Evolutionary conservation across 2,329 filamentous ascomycete species (phyloP), one percentile per base, ranked within the genome.

Genomic region (Aspergillus ochraceus): DNA sequence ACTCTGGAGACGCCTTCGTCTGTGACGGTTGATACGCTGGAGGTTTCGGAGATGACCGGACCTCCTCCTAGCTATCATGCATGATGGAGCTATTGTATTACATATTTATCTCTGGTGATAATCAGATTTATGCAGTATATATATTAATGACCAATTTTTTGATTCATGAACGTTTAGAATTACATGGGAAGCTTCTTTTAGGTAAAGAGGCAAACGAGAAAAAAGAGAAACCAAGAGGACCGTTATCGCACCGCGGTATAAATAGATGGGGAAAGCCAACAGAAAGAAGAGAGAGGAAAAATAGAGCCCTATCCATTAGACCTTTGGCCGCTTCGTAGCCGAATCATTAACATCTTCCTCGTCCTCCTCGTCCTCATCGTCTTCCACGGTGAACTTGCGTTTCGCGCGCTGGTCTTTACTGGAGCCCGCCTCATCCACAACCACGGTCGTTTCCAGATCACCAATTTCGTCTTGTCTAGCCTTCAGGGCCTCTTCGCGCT

Each of bases 271-370:
- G 17, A 47, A 22, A 10, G 22, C 12, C 14, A 47, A 47, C 2
- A 14, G 12, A 22, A 47, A 12, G 19, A 24, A 12, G 19, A 47
- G 9, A 20, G 12, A 46, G 4, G 45, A 20, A 8, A 22, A 14
- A 14, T 1, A 36, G 55, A 54, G n/a, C 24, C 30, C 17, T 42
- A 14, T 24, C 17, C 51, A n/a, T 52, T 69, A 75, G 30, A 68
- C 65, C 66, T 74, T 77, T 22, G 71, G 64, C 20, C 73, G 71
- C 64, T 77, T 77, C 29, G 68, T 51, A 14, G 62, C 59, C 17
- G 39, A 52, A 22, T 56, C 36, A n/a, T 67, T 63, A 6, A 58
- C 58, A 19, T 62, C 62, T 17, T 54, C 59, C 17, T 70, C 62
- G 3, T 66, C 65, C 24, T 68, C 65, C 14, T 70, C 70, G 1